Percentiles rank a stretch among this genome's conserved stretches.
phyloP scores from a whole-genome alignment of 1,139 yeast species.

The Geotrichum macrosporum region DNA sequence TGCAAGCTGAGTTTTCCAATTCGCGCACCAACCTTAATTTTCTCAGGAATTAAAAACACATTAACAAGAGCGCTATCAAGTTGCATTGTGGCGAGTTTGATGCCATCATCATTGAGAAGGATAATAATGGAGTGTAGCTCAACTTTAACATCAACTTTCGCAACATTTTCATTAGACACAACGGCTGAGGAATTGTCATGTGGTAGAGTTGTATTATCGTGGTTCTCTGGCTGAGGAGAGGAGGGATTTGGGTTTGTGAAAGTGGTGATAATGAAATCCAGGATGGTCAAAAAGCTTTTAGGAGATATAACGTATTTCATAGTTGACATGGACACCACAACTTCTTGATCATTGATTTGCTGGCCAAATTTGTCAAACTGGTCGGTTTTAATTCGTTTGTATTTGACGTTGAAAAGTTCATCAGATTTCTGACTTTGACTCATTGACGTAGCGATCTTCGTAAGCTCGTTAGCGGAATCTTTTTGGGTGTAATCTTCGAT shows the following conservation, averaged over 20 bases:
- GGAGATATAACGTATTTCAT: conserved; percentile 73
- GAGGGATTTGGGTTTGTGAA: conserved; percentile 73
- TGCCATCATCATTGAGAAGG: conserved; percentile 77
- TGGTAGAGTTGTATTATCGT: conserved; percentile 5
- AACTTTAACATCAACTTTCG: conserved; percentile 61
- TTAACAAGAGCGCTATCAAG: conserved; percentile 69
- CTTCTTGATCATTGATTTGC: conserved; percentile 68
- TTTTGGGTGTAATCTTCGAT: conserved; percentile 72
- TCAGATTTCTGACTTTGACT: conserved; percentile 41
- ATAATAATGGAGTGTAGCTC: conserved; percentile 69
- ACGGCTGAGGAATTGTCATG: conserved; percentile 2
- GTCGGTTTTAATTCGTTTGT: conserved; percentile 39
- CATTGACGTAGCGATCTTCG: conserved; percentile 66
- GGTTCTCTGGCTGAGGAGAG: conserved; percentile 10
- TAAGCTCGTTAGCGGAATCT: conserved; percentile 59
- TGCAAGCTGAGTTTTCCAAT: conserved; percentile 76
- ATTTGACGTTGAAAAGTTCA: conserved; percentile 61
- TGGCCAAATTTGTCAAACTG: conserved; percentile 19
- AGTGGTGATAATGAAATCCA: conserved; percentile 80
- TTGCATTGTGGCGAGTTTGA: conserved; percentile 72
- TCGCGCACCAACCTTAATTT: conserved; percentile 67
- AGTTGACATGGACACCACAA: conserved; percentile 73
- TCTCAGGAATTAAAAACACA: conserved; percentile 68
- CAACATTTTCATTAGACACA: no score
- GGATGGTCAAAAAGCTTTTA: conserved; percentile 67